Base-by-base conservation (phyloP, 805 yeast genomes). In the Candida anglica region DNA sequence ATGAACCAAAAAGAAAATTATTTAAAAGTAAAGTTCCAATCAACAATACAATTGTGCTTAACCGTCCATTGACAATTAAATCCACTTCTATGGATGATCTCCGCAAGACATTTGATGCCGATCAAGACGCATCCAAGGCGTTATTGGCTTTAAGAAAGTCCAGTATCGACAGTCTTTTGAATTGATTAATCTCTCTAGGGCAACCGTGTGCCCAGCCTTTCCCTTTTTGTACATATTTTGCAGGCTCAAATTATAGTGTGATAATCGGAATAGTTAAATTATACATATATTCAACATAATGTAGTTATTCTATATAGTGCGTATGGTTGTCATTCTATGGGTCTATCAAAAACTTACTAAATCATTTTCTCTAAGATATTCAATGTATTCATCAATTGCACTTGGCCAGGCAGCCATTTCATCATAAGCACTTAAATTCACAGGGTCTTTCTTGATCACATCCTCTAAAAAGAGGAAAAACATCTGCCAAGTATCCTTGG, bases 351-450 rank as follows among this genome's bases (percentile, higher is more conserved):
- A n/a, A n/a, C n/a, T n/a, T n/a, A n/a, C 8, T 26, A 49, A 42
- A 13, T 41, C 50, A 18, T 49, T 46, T 8, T 59, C 68, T 17
- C 48, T 45, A 44, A 68, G 62, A 48, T 69, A 69, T 42, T 83
- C 94, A 15, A 86, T 83, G 51, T 76, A 91, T 38, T 79, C 86
- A 54, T 91, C 98, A 43, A 91, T 77, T 13, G 86, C 63, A 34
- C 85, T 76, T 4, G 98, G 98, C 98, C 98, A 91, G 1, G 96
- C 85, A 16, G 83, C 88, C 45, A 75, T 73, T 43, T 82, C 93
- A 46, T 83, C 89, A 56, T 88, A 89, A 2, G 57, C 60, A 11
- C 59, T 58, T 4, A 91, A 62, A 1, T 50, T 41, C 3, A 17
- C 40, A 0, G 83, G 76, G 39, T 86, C 84, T 3, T 53, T 41